Conservation (phyloP, 2,329 filamentous ascomycete species). For the Pseudogymnoascus sp. region DNA sequence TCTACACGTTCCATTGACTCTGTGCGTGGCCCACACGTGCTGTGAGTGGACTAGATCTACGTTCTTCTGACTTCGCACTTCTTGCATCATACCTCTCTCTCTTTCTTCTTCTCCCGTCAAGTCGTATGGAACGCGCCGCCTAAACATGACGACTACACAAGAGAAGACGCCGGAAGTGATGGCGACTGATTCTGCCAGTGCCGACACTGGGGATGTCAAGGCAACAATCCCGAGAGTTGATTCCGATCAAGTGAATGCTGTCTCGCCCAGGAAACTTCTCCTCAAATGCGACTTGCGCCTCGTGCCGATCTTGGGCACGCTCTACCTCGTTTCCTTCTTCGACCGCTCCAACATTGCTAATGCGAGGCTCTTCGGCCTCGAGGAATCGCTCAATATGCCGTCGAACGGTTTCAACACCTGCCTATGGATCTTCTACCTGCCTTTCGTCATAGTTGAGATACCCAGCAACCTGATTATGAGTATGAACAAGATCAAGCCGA, state of each 20-base stretch:
- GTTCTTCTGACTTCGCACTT: not conserved
- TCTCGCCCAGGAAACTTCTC: conserved; percentile 25
- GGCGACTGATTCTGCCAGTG: conserved; percentile 1
- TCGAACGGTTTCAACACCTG: conserved; percentile 35
- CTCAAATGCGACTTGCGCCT: conserved; percentile 17
- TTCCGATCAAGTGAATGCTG: conserved; percentile 33
- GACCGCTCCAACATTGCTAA: conserved; percentile 45
- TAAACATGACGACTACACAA: not conserved
- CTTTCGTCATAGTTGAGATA: conserved; percentile 38
- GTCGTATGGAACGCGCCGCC: not conserved
- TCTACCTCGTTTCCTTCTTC: conserved; percentile 48
- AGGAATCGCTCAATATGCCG: conserved; percentile 32
- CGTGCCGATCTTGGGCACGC: conserved; percentile 49
- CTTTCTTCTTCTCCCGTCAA: not conserved
- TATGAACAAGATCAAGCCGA: conserved; percentile 31
- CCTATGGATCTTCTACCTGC: conserved; percentile 37
- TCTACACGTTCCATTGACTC: not conserved
- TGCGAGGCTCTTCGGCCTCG: conserved; percentile 31
- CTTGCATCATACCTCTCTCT: not conserved
- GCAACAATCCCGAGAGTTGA: not conserved
- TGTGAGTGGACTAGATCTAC: conserved; percentile 3
- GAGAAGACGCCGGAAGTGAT: not conserved
- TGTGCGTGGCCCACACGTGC: conserved; percentile 3
- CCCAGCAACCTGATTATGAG: conserved; percentile 40
- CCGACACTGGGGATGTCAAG: not conserved